Evolutionary conservation across 352 stramenopile genomes (phyloP).

Genomic region (Pythium folliculosum): DNA sequence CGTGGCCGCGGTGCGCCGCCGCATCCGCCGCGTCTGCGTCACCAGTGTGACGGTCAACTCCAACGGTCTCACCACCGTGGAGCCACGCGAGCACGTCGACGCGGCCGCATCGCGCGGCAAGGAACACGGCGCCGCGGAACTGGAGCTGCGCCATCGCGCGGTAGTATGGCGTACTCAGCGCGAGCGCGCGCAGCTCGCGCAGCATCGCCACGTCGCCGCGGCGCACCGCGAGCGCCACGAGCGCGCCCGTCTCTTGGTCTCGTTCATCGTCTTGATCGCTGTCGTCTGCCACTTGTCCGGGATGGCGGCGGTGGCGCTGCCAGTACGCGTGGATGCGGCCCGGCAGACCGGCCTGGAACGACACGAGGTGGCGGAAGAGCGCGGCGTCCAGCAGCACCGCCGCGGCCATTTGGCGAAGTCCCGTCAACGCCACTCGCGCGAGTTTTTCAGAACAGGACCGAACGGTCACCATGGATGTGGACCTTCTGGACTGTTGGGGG

Average conservation of each 20-base stretch:
- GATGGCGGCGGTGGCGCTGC: slow-evolving; percentile 11
- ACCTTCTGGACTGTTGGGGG: no score
- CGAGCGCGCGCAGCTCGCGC: slow-evolving; percentile 10
- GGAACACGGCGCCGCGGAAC: slow-evolving; percentile 8
- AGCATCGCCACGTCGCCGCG: slow-evolving; percentile 19
- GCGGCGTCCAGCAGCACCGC: slow-evolving; percentile 15
- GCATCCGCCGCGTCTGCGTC: not conserved
- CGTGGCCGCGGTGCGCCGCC: slow-evolving; percentile 7
- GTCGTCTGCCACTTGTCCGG: no score
- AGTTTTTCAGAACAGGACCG: no score
- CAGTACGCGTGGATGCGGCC: slow-evolving; percentile 18
- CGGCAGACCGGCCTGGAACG: slow-evolving; percentile 23
- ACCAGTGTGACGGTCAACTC: not conserved
- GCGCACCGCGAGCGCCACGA: slow-evolving; percentile 15
- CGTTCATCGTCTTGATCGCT: not conserved
- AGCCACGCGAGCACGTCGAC: slow-evolving; percentile 14
- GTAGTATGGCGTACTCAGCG: slow-evolving; percentile 18
- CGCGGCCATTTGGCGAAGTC: slow-evolving; percentile 7
- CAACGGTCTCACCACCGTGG: not conserved
- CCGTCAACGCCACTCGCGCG: no score
- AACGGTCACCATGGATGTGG: no score
- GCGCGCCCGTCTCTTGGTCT: slow-evolving; percentile 8
- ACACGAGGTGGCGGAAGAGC: slow-evolving; percentile 17
- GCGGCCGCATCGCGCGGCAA: not conserved
- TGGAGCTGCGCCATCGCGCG: slow-evolving; percentile 4